A percentile compares a stretch with the other conserved stretches of the same genome.
phyloP scores from a whole-genome alignment of 306 rosid genomes.

The Luffa acutangula region DNA sequence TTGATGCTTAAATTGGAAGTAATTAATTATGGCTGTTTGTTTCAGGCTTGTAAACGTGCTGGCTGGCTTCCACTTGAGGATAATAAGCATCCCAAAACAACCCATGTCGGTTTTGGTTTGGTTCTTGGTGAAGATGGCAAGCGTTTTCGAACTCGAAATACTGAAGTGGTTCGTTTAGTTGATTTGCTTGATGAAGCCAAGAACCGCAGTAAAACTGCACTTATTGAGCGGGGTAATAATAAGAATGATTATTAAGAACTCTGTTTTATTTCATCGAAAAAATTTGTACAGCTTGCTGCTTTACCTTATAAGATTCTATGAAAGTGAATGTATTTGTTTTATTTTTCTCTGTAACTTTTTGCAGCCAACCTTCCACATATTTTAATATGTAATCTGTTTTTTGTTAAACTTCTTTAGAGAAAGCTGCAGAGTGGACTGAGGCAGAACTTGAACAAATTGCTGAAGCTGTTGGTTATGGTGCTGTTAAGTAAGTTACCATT shows the following conservation, averaged over 20 bases:
- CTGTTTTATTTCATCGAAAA: background rate
- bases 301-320: background rate
- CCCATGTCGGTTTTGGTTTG: slow-evolving; percentile 92
- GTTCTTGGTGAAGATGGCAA: slow-evolving; percentile 97
- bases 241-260: background rate
- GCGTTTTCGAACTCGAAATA: slow-evolving; percentile 74
- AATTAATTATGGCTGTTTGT: slow-evolving; percentile 11
- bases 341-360: background rate
- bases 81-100: slow-evolving; percentile 47
- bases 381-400: background rate
- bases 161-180: slow-evolving; percentile 80
- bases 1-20: background rate
- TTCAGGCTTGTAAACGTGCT: slow-evolving; percentile 80
- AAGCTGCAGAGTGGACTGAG: slow-evolving; percentile 54
- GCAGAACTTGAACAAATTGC: slow-evolving; percentile 71
- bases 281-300: background rate
- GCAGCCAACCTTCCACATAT: background rate
- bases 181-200: slow-evolving; percentile 99
- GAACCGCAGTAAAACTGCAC: slow-evolving; percentile 66
- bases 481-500: slow-evolving; percentile 70
- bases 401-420: slow-evolving; percentile 25
- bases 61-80: slow-evolving; percentile 77
- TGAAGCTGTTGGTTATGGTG: slow-evolving; percentile 84
- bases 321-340: background rate
- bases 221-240: slow-evolving; percentile 72